Base-by-base conservation (phyloP, 1,139 yeast genomes). In the Suhomyces coccinellae region DNA sequence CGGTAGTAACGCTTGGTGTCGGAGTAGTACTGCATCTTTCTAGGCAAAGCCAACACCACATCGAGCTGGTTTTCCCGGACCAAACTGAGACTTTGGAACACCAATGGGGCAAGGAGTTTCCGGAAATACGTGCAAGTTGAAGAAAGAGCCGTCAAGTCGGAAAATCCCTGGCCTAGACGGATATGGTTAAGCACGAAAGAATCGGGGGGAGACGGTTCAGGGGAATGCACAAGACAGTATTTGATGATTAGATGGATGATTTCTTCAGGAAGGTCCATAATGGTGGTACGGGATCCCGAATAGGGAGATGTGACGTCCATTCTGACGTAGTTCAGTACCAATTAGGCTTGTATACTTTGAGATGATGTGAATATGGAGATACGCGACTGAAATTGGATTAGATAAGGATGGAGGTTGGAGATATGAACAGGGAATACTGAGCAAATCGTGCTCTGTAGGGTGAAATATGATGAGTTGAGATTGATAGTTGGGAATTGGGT, bases 61-160 rank as follows among this genome's bases (percentile, higher is more conserved):
- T 68, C 73, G n/a, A 64, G 50, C 44, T 64, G 65, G 47, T 66
- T 66, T 27, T 46, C 45, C 28, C 73, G 46, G 4, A 67, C 52
- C 35, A 67, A 48, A 48, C 72, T 68, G 3, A 62, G 22, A 11
- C 48, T 50, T 9, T 45, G 45, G 41, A 66, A 67, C 28, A 67
- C 15, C 4, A 48, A 13, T 2, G 57, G 59, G 0, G 64, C 67
- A 6, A 66, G 43, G 14, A 52, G 46, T 12, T 40, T 43, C n/a
- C 73, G 52, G 5, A 68, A 49, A 11, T 40, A 45, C 5, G 48
- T 40, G 44, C 71, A 66, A 4, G 71, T 66, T 12, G 63, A 54
- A 3, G 67, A 61, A 33, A 66, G 51, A 0, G 61, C 38, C 20
- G 64, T 28, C 29, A 66, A 41, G 36, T 49, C 51, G 2, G 32